Conservation (phyloP, 176 grass and related monocot species). For the Thinopyrum elongatum region DNA sequence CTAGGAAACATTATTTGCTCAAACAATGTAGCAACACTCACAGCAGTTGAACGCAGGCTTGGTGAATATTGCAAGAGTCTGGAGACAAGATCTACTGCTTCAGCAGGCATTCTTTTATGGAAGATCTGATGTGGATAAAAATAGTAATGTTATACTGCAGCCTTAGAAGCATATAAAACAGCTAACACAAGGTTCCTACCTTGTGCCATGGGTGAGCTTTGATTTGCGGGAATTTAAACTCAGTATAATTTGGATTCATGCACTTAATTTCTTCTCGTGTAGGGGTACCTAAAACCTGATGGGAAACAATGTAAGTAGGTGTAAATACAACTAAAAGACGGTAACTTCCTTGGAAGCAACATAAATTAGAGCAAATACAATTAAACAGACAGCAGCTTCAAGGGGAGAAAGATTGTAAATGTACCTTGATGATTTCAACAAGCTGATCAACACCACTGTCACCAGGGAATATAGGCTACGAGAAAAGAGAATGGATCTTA, state of each 20-base stretch:
- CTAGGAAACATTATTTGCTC: not conserved
- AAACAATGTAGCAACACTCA: constrained; percentile 48
- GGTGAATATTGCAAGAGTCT: constrained; percentile 94
- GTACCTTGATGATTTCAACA: constrained; percentile 97
- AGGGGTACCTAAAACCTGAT: constrained; percentile 83
- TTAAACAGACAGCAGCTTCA: not conserved
- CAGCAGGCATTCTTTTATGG: constrained; percentile 88
- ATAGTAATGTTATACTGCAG: constrained; percentile 28
- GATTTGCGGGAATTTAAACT: constrained; percentile 88
- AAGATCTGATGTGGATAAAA: constrained; percentile 57
- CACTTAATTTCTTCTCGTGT: constrained; percentile 99
- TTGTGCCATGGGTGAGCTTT: constrained; percentile 99
- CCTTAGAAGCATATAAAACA: not conserved
- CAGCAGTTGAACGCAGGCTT: constrained; percentile 68
- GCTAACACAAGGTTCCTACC: constrained; percentile 34
- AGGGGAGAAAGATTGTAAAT: not conserved
- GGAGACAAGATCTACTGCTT: constrained; percentile 94
- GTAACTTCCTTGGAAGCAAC: not conserved
- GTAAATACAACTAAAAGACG: not conserved
- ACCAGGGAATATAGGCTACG: constrained; percentile 92
- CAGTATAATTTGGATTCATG: constrained; percentile 89
- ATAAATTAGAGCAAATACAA: not conserved
- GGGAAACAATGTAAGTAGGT: constrained; percentile 11
- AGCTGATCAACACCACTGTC: constrained; percentile 94
- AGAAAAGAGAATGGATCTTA: not conserved